These are phyloP conservation scores for Usnea hakonensis DNA, from an alignment of 495 filamentous ascomycete genomes.

Conservation along the genomic window DNA sequence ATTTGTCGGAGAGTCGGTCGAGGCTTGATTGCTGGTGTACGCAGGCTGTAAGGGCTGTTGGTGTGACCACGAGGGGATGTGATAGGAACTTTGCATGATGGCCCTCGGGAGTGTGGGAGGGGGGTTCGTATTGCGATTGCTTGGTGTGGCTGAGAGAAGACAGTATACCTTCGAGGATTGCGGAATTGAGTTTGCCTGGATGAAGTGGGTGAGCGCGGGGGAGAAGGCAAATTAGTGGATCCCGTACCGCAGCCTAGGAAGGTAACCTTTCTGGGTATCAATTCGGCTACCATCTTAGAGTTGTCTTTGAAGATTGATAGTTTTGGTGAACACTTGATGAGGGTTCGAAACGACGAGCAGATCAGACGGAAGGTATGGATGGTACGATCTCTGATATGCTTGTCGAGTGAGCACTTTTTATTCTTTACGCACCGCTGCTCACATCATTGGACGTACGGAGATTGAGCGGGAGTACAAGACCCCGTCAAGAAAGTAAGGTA, in stretches of 20 bases:
- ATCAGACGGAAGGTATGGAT: no score
- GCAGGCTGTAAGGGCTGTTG: slow-evolving; percentile 9
- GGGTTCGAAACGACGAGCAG: no score
- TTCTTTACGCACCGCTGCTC: no score
- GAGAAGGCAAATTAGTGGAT: no score
- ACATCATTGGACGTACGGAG: no score
- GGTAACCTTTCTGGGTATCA: neutral
- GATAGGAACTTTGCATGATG: neutral
- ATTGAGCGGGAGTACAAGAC: no score
- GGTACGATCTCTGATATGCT: no score
- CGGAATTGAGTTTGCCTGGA: slow-evolving; percentile 10
- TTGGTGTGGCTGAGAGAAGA: neutral
- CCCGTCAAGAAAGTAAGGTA: no score
- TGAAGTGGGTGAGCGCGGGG: neutral
- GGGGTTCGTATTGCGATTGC: neutral
- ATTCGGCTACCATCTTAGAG: slow-evolving; percentile 3
- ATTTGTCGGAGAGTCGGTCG: neutral
- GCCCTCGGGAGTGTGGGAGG: neutral
- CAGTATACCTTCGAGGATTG: slow-evolving; percentile 9
- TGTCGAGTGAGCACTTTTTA: no score
- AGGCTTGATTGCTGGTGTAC: slow-evolving; percentile 7
- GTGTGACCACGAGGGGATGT: neutral
- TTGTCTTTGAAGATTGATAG: no score
- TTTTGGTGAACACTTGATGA: no score
- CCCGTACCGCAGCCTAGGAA: slow-evolving; percentile 14